Conservation (phyloP, 441 rosid genomes). For the Eruca vesicaria region DNA sequence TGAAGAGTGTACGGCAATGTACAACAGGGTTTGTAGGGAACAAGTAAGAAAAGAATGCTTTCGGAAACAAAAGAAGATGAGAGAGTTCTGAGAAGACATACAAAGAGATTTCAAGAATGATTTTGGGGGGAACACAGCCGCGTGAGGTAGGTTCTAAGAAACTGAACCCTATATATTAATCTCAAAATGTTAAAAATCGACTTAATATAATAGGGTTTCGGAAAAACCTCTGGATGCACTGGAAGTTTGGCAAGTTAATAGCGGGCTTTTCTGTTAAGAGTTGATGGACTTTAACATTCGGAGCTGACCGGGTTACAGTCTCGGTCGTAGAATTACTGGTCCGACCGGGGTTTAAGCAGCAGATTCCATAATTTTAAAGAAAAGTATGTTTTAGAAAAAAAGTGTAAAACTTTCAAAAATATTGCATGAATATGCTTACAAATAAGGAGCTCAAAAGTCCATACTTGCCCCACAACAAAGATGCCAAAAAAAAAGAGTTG, state of each 20-base stretch:
- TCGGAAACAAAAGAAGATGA: not conserved
- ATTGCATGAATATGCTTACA: not conserved
- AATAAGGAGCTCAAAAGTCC: constrained; percentile 5
- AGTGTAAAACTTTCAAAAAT: not conserved
- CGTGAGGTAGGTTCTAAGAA: not conserved
- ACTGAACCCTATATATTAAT: not conserved
- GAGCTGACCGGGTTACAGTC: no score
- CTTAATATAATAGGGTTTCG: no score
- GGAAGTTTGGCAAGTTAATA: no score
- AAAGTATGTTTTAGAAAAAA: not conserved
- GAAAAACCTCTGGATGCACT: no score
- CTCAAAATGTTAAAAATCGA: no score
- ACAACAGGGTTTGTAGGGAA: not conserved
- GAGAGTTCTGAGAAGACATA: not conserved
- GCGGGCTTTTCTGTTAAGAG: no score
- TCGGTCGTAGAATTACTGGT: no score
- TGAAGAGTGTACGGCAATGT: not conserved
- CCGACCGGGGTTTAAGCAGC: no score
- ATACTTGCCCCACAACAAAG: not conserved
- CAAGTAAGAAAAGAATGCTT: not conserved
- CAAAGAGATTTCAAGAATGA: not conserved
- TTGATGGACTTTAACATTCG: no score
- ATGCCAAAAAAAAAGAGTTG: not conserved
- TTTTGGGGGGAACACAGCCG: not conserved
- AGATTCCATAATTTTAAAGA: no score